These are phyloP conservation scores for Aspergillus amoenus DNA, from an alignment of 2,329 filamentous ascomycete genomes.

Conservation along the genomic window DNA sequence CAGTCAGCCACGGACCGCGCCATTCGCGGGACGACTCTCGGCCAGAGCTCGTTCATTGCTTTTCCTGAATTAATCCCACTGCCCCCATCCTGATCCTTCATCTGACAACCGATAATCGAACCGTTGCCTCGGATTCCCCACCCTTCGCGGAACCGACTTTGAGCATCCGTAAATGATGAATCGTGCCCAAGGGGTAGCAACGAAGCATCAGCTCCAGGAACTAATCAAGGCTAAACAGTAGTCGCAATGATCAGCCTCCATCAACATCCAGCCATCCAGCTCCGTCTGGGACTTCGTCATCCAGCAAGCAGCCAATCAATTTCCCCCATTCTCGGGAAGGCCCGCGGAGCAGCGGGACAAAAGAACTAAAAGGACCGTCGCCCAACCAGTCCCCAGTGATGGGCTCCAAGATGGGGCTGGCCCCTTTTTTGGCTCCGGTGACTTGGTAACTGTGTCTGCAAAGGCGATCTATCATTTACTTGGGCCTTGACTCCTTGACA, in stretches of 20 bases:
- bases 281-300: background rate
- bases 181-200: background rate
- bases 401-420: background rate
- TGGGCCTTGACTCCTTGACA: background rate
- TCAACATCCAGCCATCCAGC: background rate
- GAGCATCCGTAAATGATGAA: background rate
- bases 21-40: slow-evolving; percentile 5
- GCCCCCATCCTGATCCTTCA: background rate
- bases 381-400: background rate
- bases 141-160: background rate
- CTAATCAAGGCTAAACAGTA: no score
- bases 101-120: slow-evolving; percentile 20
- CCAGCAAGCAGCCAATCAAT: no score
- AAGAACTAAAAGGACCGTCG: background rate
- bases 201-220: no score
- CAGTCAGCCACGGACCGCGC: background rate
- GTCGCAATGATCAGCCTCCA: background rate
- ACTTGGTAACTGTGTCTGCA: background rate
- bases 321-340: background rate
- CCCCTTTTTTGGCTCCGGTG: background rate
- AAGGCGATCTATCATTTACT: slow-evolving; percentile 5
- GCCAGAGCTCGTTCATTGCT: background rate
- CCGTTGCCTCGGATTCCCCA: slow-evolving; percentile 17
- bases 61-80: background rate
- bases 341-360: background rate